Base-by-base conservation (phyloP, 352 stramenopile genomes). In the Globisporangium middletonii region DNA sequence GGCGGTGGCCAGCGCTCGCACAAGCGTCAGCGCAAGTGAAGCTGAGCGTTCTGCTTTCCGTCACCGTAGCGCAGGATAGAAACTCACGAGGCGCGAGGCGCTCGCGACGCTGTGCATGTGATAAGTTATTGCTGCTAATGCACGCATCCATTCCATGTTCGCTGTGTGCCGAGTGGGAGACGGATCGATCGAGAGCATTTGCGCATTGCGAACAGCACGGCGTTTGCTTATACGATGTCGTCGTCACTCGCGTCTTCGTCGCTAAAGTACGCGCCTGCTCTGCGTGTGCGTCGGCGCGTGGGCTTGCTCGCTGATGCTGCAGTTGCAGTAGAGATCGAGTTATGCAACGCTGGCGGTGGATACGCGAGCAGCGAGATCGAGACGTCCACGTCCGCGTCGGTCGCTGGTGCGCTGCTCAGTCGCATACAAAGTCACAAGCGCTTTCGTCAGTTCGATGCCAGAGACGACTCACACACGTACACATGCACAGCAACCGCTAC, bases 241-340 rank as follows among this genome's bases (percentile, higher is more conserved):
- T 83, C 77, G 46, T 88, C 82, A 54, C 77, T 89, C 9, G 75
- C 77, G 33, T 87, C 82, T 53, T 92, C 82, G 55, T 92, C 82
- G 42, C 82, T 92, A 38, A 92, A 92, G 63, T 92, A 92, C 27
- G 63, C 71, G 27, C 47, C 75, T 26, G 69, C 42, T 44, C 78
- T 80, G 9, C 68, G 65, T 37, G 73, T 70, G 8, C 71, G 65
- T 27, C 69, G 69, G 35, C 46, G 30, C 38, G 55, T 46, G 26
- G 44, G 12, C 38, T 60, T 13, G 15, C 27, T 52, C 26, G 51
- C 3, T 53, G 57, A 16, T 55, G 50, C 30, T 54, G 48, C 59
- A 42, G 41, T 38, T 16, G 19, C 6, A 19, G 41, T 46, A 5
- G 41, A 18, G 6, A 12, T 19, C 2, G 18, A 6, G 18, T 23